phyloP scores from a whole-genome alignment of 345 rosid genomes.

The Populus ilicifolia region DNA sequence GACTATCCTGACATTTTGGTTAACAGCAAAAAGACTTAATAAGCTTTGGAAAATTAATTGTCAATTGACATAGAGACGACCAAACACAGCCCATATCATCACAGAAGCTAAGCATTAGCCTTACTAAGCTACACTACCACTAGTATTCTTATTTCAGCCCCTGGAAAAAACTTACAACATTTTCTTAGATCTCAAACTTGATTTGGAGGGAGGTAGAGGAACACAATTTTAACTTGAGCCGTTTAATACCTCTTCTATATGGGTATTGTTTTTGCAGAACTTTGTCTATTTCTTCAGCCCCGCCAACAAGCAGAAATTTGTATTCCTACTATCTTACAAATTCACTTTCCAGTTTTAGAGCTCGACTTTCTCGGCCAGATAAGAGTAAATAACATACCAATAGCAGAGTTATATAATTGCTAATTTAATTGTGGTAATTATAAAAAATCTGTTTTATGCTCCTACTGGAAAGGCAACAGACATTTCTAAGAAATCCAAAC shows the following conservation, averaged over 20 bases:
- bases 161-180: neutral
- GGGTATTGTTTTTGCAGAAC: neutral
- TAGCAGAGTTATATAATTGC: neutral
- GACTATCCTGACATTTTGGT: conserved; percentile 1
- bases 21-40: neutral
- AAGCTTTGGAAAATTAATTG: neutral
- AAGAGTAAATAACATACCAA: neutral
- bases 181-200: neutral
- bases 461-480: neutral
- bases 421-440: neutral
- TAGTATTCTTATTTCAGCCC: neutral
- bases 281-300: neutral
- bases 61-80: neutral
- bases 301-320: neutral
- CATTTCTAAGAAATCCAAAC: neutral
- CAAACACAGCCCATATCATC: neutral
- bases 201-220: neutral
- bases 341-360: neutral
- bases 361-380: neutral
- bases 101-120: neutral
- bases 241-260: neutral
- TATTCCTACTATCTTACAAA: neutral
- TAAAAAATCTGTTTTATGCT: neutral
- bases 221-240: neutral
- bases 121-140: neutral